Evolutionary conservation across 495 filamentous ascomycete genomes (phyloP).

Genomic region (Thermochaetoides thermophila): DNA sequence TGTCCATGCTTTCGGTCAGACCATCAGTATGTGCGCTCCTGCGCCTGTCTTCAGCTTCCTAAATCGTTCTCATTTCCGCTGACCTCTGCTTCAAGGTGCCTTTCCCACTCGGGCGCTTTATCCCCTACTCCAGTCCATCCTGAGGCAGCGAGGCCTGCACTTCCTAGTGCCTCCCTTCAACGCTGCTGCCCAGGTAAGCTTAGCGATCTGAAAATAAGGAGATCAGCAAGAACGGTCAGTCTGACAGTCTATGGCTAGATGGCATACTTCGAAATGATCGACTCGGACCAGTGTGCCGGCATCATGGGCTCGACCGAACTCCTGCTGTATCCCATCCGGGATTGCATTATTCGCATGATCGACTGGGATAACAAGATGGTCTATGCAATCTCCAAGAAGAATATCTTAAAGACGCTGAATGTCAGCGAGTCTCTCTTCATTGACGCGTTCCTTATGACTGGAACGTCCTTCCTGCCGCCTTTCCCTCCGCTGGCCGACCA

Average conservation of each 20-base stretch:
- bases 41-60: too few species aligned
- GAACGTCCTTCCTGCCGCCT: constrained; percentile 59
- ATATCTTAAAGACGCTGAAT: constrained; percentile 53
- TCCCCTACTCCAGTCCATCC: constrained; percentile 56
- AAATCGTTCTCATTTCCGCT: too few species aligned
- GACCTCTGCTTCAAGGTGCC: too few species aligned
- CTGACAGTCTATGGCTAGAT: constrained; percentile 49
- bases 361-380: constrained; percentile 54
- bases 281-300: constrained; percentile 54
- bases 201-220: too few species aligned
- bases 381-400: constrained; percentile 54
- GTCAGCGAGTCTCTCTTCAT: constrained; percentile 60
- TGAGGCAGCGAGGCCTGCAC: constrained; percentile 51
- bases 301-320: constrained; percentile 78
- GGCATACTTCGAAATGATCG: constrained; percentile 59
- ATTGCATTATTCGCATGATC: constrained; percentile 58
- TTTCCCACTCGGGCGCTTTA: constrained; percentile 48
- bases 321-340: constrained; percentile 73
- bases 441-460: constrained; percentile 71
- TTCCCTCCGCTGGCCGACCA: constrained; percentile 59
- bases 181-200: constrained; percentile 69
- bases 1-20: constrained; percentile 60
- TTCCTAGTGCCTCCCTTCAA: constrained; percentile 85
- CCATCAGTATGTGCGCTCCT: constrained; percentile 45
- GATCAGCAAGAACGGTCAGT: too few species aligned